phyloP scores from a whole-genome alignment of 257 asterid genomes.

The Dorcoceras hygrometricum region DNA sequence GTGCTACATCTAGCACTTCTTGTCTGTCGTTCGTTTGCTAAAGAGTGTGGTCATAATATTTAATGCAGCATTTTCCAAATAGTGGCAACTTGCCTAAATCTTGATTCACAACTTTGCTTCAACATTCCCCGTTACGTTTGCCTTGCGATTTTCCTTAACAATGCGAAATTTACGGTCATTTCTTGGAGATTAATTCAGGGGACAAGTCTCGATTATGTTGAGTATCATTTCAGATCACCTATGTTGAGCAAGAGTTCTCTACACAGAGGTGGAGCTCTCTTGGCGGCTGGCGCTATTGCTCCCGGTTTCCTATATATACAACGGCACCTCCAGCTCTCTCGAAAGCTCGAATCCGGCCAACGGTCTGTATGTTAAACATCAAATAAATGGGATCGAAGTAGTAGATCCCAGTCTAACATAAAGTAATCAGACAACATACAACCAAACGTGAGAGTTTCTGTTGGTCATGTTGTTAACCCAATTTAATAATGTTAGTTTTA shows the following conservation, averaged over 20 bases:
- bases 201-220: no score
- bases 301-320: no score
- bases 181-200: neutral
- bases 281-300: neutral
- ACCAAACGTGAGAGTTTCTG: neutral
- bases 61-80: neutral
- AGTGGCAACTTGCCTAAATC: neutral
- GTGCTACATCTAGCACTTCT: conserved; percentile 1
- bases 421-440: neutral
- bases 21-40: conserved; percentile 1
- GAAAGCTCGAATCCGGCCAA: neutral
- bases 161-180: neutral
- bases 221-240: no score
- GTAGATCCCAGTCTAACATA: neutral
- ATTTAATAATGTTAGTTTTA: neutral
- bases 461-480: conserved; percentile 10
- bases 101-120: neutral
- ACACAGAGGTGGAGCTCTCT: no score
- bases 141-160: neutral
- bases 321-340: neutral
- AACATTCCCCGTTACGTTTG: neutral
- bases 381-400: neutral
- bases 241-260: no score
- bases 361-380: neutral
- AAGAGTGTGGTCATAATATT: conserved; percentile 19